Conservation (phyloP, 208 protist species). For the Acanthamoeba culbertsoni region DNA sequence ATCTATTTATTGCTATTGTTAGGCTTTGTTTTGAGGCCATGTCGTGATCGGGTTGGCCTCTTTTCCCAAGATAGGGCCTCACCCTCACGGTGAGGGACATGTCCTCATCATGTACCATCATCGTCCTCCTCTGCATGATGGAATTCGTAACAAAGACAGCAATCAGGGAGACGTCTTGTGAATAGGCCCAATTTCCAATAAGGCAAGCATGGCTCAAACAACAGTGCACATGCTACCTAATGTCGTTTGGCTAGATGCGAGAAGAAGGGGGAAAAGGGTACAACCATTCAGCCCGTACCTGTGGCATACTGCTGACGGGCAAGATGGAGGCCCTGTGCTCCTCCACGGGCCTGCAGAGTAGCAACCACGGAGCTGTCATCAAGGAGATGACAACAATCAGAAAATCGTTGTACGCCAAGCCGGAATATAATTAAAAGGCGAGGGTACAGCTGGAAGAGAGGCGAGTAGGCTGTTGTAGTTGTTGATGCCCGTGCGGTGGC, state of each 20-base stretch:
- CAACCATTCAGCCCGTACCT: not conserved
- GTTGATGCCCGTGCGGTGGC: not conserved
- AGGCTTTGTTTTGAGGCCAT: too few relatives aligned
- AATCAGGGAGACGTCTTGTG: too few relatives aligned
- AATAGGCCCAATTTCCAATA: too few relatives aligned
- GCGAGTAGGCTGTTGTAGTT: not conserved
- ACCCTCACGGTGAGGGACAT: not conserved
- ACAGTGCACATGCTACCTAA: too few relatives aligned
- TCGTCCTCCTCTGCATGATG: not conserved
- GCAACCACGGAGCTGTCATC: not conserved
- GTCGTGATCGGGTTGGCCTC: not conserved
- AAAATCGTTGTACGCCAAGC: not conserved
- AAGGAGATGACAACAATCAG: not conserved
- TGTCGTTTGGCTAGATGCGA: too few relatives aligned
- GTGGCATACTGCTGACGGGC: not conserved
- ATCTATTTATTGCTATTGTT: too few relatives aligned
- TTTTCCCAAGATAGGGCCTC: not conserved
- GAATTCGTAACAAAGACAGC: not conserved
- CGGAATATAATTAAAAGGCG: not conserved
- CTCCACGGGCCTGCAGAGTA: not conserved
- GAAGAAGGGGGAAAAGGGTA: too few relatives aligned
- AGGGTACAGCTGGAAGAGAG: not conserved
- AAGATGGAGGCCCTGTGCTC: not conserved
- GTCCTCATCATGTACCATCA: not conserved
- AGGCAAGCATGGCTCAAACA: too few relatives aligned